Base-by-base conservation (phyloP, 495 filamentous ascomycete species). In the Podospora pseudoanserina region DNA sequence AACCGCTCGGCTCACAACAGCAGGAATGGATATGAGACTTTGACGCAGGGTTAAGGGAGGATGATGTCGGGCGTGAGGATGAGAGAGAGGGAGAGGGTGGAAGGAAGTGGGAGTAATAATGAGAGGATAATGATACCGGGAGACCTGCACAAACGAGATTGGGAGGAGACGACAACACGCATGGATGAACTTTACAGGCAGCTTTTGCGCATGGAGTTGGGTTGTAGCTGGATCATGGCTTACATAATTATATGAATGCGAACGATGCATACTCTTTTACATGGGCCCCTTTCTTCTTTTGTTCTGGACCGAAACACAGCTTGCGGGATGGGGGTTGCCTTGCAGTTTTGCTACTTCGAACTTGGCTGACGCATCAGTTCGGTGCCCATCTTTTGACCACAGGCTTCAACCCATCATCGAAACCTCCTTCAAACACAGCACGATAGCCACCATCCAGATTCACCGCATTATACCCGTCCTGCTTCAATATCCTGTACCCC, bases 1-100 rank as follows among this genome's bases (percentile, higher is more conserved):
- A 83, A 85, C 77, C 81, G 83, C n/a, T 70, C 69, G 18, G 72
- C 79, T 28, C 79, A 83, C 70, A 81, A 77, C 69, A 72, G 68
- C 39, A 73, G 78, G 39, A 66, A 72, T 9, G 79, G 77, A 20
- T 83, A 85, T 64, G 81, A 85, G 76, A 61, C 79, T 11, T 72
- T 85, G 68, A 62, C 78, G 13, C 81, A 77, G 64, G 56, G 2
- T 13, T 27, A 58, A 58, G 18, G 39, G 9, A 49, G 2, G 2
- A 6, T 11, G 13, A 49, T 11, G 9, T 5, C 7, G 30, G 30
- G 9, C 15, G 9, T 3, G 13, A 16, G 9, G 39, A 49, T 49
- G 9, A 13, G 39, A 13, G 39, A 9, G 15, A 16, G 15, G 15
- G 7, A 23, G 23, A 23, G 23, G 23, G 23, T 23, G 23, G 23